Conservation (phyloP, 2,329 filamentous ascomycete species). For the Xylariales sp. region DNA sequence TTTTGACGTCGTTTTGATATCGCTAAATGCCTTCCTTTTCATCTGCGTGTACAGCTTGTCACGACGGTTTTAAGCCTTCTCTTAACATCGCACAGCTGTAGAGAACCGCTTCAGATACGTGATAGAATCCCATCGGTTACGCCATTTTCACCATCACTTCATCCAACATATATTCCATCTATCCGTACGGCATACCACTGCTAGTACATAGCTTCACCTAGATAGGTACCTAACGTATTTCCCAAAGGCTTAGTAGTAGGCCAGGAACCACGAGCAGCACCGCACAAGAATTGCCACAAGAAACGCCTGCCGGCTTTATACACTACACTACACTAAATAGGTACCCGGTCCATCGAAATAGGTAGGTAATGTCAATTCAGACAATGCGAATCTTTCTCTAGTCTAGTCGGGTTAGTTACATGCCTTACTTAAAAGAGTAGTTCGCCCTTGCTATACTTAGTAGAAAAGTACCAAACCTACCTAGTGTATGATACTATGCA, state of each 20-base stretch:
- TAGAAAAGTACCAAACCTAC: too few species aligned
- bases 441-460: too few species aligned
- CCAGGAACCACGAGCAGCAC: background rate
- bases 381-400: background rate
- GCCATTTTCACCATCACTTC: background rate
- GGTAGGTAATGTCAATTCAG: background rate
- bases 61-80: background rate
- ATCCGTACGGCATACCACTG: background rate
- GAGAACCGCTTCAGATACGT: background rate
- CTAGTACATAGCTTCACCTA: background rate
- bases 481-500: too few species aligned
- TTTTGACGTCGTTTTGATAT: too few species aligned
- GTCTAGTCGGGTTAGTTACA: too few species aligned
- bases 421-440: too few species aligned
- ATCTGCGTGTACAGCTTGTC: too few species aligned
- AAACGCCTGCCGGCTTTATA: constrained; percentile 5
- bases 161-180: background rate
- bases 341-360: background rate
- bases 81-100: background rate
- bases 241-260: background rate
- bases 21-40: too few species aligned
- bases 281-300: background rate
- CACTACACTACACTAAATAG: background rate
- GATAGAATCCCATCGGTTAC: background rate
- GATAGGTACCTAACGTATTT: too few species aligned